Base-by-base conservation (phyloP, 352 stramenopile species). In the Phytophthora sojae region DNA sequence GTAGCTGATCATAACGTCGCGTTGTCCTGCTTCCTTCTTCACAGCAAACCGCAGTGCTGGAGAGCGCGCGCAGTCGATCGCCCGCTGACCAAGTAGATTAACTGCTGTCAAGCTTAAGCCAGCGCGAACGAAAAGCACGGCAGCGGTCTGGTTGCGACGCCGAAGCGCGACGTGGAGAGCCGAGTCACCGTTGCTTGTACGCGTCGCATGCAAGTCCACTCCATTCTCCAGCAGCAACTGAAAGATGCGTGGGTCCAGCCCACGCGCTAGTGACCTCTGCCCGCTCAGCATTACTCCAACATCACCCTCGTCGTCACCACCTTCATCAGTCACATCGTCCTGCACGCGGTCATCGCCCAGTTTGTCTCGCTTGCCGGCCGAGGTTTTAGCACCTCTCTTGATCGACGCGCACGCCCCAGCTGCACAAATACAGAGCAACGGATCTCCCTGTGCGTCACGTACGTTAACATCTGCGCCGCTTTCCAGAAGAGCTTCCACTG, bases 1-100 rank as follows among this genome's bases (percentile, higher is more conserved):
- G 64, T 96, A 96, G 49, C 88, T 96, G 59, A 96, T 96, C 88
- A 96, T 96, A 6, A 96, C 88, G 56, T 96, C 88, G 26, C 88
- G 85, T 4, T 93, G 85, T 0, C 88, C 88, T 9, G 88, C 88
- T 26, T 92, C 88, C 61, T 96, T 96, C 72, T 96, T 95, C 32
- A 94, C 87, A 17, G 85, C 85, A 57, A 94, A 96, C 6, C 88
- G 83, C n/a, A 96, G 69, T 2, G 82, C 82, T 26, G 83, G 77
- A 1, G 86, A 94, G 6, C 67, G 77, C 0, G 85, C 86, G 52
- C 88, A 94, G 53, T 95, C 88, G 56, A 95, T 85, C 2, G 88
- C 86, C 2, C 88, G 86, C 58, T 93, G 76, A 0, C 88, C 88
- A 3, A 88, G 61, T 17, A 80, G 73, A 67, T 95, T 93, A 1